Evolutionary conservation across 345 rosid genomes (phyloP), one percentile per base, ranked within the genome.

Genomic region (Turnera subulata): DNA sequence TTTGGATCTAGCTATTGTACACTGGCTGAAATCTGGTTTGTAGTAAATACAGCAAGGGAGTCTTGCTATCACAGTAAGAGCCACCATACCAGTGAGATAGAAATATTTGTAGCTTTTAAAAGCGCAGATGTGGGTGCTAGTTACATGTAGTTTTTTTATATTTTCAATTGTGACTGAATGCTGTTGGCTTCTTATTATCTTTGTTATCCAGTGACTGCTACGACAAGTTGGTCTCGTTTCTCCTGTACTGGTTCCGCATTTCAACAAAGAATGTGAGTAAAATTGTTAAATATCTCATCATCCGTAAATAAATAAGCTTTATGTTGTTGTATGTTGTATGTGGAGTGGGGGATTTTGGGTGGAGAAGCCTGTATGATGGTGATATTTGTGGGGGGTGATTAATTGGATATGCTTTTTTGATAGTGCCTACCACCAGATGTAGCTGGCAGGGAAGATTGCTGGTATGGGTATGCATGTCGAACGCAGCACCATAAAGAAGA

Each of bases 401-500:
- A 20, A 47, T 46, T 18, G 32, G 18, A 22, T 14, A n/a, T 46
- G 16, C 25, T 56, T 6, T 20, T 57, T 8, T 10, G 6, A 19
- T 32, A 85, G 89, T 62, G 22, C 43, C 73, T 89, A 29, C 92
- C 98, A 0, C 51, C 55, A 0, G 96, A 89, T 47, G 95, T 73
- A 29, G 65, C 65, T 7, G 64, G 56, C 23, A 82, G 98, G 59
- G 80, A 77, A 46, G 83, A 92, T 62, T 89, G 98, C 73, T 92
- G 98, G 97, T 92, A 92, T 60, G 98, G 97, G 29, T 73, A 79
- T 53, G 73, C 77, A 17, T 92, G 95, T 55, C 76, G 97, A 59
- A 92, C 98, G 5, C 98, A 92, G 58, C 91, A 80, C 75, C 96
- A 84, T 64, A 92, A 69, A 8, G 89, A 83, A 73, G 89, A 86